Base-by-base conservation (phyloP, 1,284 basidiomycete species). In the Irpex sp. region DNA sequence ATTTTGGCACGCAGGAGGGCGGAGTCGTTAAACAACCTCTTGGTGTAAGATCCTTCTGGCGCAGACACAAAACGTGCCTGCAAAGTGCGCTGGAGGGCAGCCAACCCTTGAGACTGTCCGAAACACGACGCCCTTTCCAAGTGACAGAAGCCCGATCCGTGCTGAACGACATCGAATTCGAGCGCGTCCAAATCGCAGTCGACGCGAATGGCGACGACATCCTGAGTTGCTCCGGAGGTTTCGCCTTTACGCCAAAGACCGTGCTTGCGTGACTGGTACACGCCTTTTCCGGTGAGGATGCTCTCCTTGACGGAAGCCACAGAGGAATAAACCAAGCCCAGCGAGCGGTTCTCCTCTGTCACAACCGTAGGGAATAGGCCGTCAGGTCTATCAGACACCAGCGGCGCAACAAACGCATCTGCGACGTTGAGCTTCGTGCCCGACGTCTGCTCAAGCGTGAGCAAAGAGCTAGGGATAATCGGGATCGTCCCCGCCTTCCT, bases 311-410 rank as follows among this genome's bases (percentile, higher is more conserved):
- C 83, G 3, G 94, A 96, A 69, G 91, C 88, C 55, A 75, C 71
- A 12, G 97, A 99, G n/a, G 97, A 99, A 78, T 99, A 99, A 53
- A 98, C 97, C 59, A 99, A 85, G 18, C 97, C 97, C 18, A 99
- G 85, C 1, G 91, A 84, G 63, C 88, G 86, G 12, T 91, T 88
- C 14, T 84, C 84, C 65, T 86, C 82, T n/a, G 88, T 86, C 49
- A 99, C 91, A 58, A 98, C 82, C 18, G 97, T 99, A 0, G 96
- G 91, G 75, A 94, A 96, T 51, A 99, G 84, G 18, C 93, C 94
- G 72, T 99, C 97, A 3, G 88, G 81, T 57, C 97, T 87, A 75
- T 99, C 97, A 2, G 95, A 94, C 18, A 80, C 76, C 59, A 98
- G 75, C 2, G 89, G 83, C 0, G 93, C 86, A 57, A 95, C 83